Base-by-base conservation (phyloP, 129 eudicot genomes). In the Lactuca saligna region DNA sequence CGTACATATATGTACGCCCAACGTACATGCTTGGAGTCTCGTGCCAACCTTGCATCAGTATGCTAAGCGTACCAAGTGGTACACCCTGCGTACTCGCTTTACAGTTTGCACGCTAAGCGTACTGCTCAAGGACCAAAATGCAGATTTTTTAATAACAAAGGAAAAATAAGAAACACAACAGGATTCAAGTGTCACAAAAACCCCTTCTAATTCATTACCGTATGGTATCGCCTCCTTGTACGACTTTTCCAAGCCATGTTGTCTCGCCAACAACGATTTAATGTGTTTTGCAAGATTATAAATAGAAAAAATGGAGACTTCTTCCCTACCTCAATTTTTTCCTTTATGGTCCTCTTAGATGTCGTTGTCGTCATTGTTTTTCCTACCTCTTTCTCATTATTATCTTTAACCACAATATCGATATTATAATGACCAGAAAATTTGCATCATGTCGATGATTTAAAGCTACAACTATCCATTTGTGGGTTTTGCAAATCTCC, bases 201-300 rank as follows among this genome's bases (percentile, higher is more conserved):
- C 86, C 4, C 68, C 77, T 42, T 67, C 84, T 44, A 39, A 35
- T 57, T 80, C 90, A 5, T 66, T 29, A 9, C 83, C 90, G 63
- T 83, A 91, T 51, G 86, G 90, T 64, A 80, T 76, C n/a, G 78
- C 74, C 33, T 82, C 84, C 67, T 70, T 88, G 14, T 82, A 84
- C 34, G 93, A 87, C 83, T 87, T 91, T 60, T 87, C 89, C 0
- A 89, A 79, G 29, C 96, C 96, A 0, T 87, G 92, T 70, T 96
- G 70, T 29, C 90, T 54, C 6, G 90, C 91, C 61, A 87, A 65
- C 56, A 80, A 71, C 6, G 95, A 83, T 60, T 77, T 81, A 14
- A 93, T 93, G 57, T 93, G 98, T 75, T 89, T 93, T 69, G 97
- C 98, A 71, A 97, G 97, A 61, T 86, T 89, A 73, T 89, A 57